phyloP scores from a whole-genome alignment of 495 filamentous ascomycete genomes.

The Barbatosphaeria neglecta region DNA sequence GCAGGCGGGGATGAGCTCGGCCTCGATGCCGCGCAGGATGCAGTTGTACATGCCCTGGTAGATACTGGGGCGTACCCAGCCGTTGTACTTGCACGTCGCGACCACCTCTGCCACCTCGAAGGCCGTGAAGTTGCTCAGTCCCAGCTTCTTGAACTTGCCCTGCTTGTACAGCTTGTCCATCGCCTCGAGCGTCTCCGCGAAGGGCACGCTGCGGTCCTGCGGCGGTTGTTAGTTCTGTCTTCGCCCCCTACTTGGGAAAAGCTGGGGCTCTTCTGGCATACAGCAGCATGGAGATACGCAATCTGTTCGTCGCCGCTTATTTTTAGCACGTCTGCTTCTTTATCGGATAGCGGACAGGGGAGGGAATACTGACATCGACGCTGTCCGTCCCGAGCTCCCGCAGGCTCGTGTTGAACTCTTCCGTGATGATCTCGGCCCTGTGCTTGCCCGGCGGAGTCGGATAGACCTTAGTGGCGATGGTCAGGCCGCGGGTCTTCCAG shows the following conservation, averaged over 20 bases:
- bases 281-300: slow-evolving; percentile 69
- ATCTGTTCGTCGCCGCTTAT: slow-evolving; percentile 27
- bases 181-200: slow-evolving; percentile 56
- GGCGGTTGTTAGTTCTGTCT: neutral
- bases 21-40: slow-evolving; percentile 56
- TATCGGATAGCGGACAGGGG: neutral
- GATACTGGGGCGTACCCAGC: slow-evolving; percentile 53
- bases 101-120: slow-evolving; percentile 79
- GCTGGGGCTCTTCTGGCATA: too few species aligned
- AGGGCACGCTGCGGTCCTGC: slow-evolving; percentile 54
- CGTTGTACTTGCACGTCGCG: slow-evolving; percentile 55
- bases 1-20: slow-evolving; percentile 63
- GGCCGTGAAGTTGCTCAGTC: slow-evolving; percentile 66
- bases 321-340: neutral
- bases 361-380: slow-evolving; percentile 40
- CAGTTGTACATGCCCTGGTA: slow-evolving; percentile 57
- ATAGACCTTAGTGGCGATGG: slow-evolving; percentile 58
- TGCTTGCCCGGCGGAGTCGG: slow-evolving; percentile 18
- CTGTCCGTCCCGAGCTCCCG: slow-evolving; percentile 56
- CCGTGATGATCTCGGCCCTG: slow-evolving; percentile 11
- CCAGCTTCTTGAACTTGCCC: slow-evolving; percentile 68
- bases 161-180: slow-evolving; percentile 62
- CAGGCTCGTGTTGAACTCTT: slow-evolving; percentile 47
- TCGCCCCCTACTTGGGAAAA: too few species aligned
- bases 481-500: slow-evolving; percentile 65